phyloP scores from a whole-genome alignment of 2,329 filamentous ascomycete species.

The Leptoxyphium fumago region DNA sequence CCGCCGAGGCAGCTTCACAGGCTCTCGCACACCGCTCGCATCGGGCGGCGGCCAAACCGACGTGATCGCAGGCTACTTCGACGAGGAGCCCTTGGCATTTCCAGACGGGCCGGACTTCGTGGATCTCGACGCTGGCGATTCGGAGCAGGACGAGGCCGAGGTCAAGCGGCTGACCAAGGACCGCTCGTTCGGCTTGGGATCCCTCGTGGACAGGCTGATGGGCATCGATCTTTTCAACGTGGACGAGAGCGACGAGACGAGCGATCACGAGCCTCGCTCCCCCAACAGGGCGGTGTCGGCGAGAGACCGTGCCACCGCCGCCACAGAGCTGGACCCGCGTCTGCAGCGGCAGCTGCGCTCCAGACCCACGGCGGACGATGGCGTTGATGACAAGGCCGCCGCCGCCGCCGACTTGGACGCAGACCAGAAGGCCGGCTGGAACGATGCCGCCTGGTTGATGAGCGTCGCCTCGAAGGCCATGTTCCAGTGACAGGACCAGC shows the following conservation, averaged over 20 bases:
- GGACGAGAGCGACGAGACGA: slow-evolving; percentile 33
- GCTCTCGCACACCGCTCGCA: slow-evolving; percentile 21
- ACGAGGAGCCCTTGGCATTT: slow-evolving; percentile 8
- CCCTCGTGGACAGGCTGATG: slow-evolving; percentile 43
- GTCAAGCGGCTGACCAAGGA: slow-evolving; percentile 36
- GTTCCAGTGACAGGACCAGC: slow-evolving; percentile 3
- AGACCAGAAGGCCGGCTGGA: slow-evolving; percentile 36
- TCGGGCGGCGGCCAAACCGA: slow-evolving; percentile 3
- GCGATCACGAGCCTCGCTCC: slow-evolving; percentile 14
- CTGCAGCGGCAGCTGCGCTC: slow-evolving; percentile 19
- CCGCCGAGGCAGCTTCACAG: slow-evolving; percentile 23
- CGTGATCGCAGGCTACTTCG: slow-evolving; percentile 15
- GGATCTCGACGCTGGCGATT: slow-evolving; percentile 27
- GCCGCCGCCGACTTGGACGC: slow-evolving; percentile 18
- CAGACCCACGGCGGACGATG: slow-evolving; percentile 8
- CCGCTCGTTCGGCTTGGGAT: slow-evolving; percentile 40
- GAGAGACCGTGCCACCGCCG: slow-evolving; percentile 7
- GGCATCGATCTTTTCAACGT: slow-evolving; percentile 43
- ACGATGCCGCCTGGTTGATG: slow-evolving; percentile 44
- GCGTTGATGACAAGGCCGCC: slow-evolving; percentile 16
- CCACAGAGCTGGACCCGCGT: slow-evolving; percentile 9
- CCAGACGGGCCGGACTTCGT: slow-evolving; percentile 36
- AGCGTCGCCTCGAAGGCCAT: slow-evolving; percentile 35
- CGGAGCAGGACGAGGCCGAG: slow-evolving; percentile 36
- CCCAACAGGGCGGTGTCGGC: slow-evolving; percentile 14